Evolutionary conservation across 768 basidiomycete genomes (phyloP), one percentile per base, ranked within the genome.

Genomic region (Mrakia gelida): DNA sequence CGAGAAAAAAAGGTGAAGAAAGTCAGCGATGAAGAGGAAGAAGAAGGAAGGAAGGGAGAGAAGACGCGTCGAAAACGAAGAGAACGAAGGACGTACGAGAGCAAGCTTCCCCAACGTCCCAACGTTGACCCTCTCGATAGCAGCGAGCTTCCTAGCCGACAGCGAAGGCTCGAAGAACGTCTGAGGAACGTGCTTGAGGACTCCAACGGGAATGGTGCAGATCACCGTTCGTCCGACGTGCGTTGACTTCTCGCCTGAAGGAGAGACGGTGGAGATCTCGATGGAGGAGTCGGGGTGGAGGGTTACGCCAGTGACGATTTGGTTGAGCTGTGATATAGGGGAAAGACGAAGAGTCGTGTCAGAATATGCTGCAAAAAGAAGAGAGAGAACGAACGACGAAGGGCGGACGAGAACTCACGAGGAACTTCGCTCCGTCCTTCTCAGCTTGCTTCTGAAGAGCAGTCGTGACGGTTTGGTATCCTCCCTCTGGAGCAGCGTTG

Each of bases 21-120:
- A 21, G 32, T 28, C 61, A 11, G 15, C 11, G n/a, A 18, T 15
- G 26, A 61, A 18, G 18, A 26, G 26, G 8, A 15, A 62, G n/a
- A 30, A 15, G n/a, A n/a, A n/a, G n/a, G n/a, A 62, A 4, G n/a
- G 4, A 28, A n/a, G 9, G 21, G 1, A 67, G 65, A 32, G 16
- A 15, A 23, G 34, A 41, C 34, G 67, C 67, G 26, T n/a, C 26
- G 67, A 70, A 8, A 28, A 15, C 1, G 59, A 21, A 38, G 32
- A 18, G 41, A 26, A 13, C 15, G 30, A 9, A 32, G 16, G 67
- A 70, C 67, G 34, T 3, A 70, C 67, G 8, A 84, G 74, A n/a
- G 82, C 81, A 52, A 83, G 56, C 78, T 84, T 84, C 45, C 81
- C 81, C 71, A 84, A 81, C 41, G 78, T 71, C 43, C 83, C 83